These are phyloP conservation scores for Castanea crenata DNA, from an alignment of 306 rosid species.

Conservation along the genomic window DNA sequence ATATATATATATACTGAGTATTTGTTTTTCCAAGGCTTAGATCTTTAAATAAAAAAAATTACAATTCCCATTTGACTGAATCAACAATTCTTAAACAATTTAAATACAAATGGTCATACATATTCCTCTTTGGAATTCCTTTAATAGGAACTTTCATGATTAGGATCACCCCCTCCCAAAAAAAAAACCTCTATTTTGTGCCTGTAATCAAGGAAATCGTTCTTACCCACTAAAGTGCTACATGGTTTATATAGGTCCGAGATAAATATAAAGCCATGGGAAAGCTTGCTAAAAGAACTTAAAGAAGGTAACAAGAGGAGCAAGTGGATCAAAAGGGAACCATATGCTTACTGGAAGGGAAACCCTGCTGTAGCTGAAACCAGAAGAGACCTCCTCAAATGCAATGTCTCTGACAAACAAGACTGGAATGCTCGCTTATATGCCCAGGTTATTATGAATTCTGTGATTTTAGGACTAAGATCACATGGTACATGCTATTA, in stretches of 20 bases:
- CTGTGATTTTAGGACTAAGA: too few relatives aligned
- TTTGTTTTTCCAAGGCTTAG: too few relatives aligned
- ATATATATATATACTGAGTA: too few relatives aligned
- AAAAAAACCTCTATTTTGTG: too few relatives aligned
- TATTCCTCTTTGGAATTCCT: too few relatives aligned
- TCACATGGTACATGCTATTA: too few relatives aligned
- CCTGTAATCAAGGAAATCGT: background rate
- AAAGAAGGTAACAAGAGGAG: constrained; percentile 33
- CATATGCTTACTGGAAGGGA: constrained; percentile 52
- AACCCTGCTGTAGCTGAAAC: constrained; percentile 34
- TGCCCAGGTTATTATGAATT: constrained; percentile 24
- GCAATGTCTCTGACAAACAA: constrained; percentile 33
- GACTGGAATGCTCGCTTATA: constrained; percentile 53
- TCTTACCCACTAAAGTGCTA: background rate
- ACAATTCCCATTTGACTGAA: too few relatives aligned
- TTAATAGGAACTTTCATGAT: too few relatives aligned
- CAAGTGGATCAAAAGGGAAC: constrained; percentile 41
- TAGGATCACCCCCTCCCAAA: too few relatives aligned
- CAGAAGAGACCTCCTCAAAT: constrained; percentile 44
- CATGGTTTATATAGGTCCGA: constrained; percentile 34
- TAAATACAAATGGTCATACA: too few relatives aligned
- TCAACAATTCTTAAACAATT: too few relatives aligned
- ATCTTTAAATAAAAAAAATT: too few relatives aligned
- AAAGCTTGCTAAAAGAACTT: constrained; percentile 26
- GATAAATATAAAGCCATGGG: constrained; percentile 52